Evolutionary conservation across 371 early-diverging fungal genomes (phyloP).

Genomic region (Phascolomyces articulosus): DNA sequence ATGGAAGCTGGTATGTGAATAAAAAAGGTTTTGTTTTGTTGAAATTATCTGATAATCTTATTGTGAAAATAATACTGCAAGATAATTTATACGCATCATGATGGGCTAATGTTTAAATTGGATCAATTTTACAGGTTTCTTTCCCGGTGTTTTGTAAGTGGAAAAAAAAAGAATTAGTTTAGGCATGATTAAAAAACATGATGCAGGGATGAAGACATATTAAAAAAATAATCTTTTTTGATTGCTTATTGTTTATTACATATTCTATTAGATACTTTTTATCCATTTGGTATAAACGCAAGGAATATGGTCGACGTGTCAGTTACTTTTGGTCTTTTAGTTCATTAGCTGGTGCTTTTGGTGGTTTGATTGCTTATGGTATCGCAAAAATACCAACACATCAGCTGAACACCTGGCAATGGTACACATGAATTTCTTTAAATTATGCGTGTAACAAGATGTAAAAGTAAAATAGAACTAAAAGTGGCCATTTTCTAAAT

Average conservation of each 20-base stretch:
- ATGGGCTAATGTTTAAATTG: no score
- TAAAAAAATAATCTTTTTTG: no score
- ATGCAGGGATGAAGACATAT: no score
- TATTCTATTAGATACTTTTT: constrained; percentile 34
- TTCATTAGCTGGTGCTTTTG: constrained; percentile 46
- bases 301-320: constrained; percentile 42
- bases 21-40: no score
- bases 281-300: constrained; percentile 47
- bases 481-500: no score
- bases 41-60: background rate
- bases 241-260: no score
- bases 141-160: constrained; percentile 33
- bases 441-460: no score
- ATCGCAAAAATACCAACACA: constrained; percentile 33
- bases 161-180: background rate
- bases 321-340: constrained; percentile 49
- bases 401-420: constrained; percentile 41
- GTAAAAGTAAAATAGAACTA: no score
- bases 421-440: constrained; percentile 17
- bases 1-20: constrained; percentile 25
- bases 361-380: constrained; percentile 42
- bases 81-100: no score
- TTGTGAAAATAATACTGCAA: background rate
- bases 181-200: no score
- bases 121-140: constrained; percentile 24